phyloP scores from a whole-genome alignment of 2,329 filamentous ascomycete genomes.

The Penicillium fuscoglaucum region DNA sequence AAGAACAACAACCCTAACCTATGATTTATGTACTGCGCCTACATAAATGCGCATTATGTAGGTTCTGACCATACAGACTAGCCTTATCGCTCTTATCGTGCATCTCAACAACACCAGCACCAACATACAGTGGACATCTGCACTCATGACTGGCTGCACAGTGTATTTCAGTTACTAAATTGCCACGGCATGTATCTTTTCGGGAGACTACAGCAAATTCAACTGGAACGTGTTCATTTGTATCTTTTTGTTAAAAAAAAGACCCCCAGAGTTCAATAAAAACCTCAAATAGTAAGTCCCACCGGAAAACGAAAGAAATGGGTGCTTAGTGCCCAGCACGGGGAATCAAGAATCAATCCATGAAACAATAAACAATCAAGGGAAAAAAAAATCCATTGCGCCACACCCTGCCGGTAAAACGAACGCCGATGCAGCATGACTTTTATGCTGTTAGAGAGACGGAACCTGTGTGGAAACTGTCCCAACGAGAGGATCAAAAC shows the following conservation, averaged over 20 bases:
- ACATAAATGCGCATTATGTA: background rate
- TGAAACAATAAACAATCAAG: background rate
- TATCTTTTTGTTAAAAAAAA: slow-evolving; percentile 6
- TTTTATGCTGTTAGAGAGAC: slow-evolving; percentile 1
- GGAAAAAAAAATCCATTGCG: background rate
- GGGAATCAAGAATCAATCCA: slow-evolving; percentile 10
- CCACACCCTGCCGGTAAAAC: slow-evolving; percentile 16
- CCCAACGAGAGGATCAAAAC: slow-evolving; percentile 19
- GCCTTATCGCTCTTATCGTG: slow-evolving; percentile 9
- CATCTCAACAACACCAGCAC: background rate
- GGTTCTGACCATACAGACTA: background rate
- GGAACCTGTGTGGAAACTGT: background rate
- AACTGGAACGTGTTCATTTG: background rate
- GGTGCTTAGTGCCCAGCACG: slow-evolving; percentile 4
- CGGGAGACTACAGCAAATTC: background rate
- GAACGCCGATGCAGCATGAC: slow-evolving; percentile 20
- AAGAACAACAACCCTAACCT: background rate
- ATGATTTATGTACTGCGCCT: background rate
- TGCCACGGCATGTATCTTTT: slow-evolving; percentile 11
- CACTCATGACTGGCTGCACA: slow-evolving; percentile 2
- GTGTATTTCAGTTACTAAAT: slow-evolving; percentile 18
- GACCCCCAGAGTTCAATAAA: background rate
- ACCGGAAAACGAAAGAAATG: slow-evolving; percentile 6
- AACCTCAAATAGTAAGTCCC: background rate
- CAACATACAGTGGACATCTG: slow-evolving; percentile 1